Evolutionary conservation across 2,329 filamentous ascomycete genomes (phyloP).

Genomic region (Chaetothyriales sp.): DNA sequence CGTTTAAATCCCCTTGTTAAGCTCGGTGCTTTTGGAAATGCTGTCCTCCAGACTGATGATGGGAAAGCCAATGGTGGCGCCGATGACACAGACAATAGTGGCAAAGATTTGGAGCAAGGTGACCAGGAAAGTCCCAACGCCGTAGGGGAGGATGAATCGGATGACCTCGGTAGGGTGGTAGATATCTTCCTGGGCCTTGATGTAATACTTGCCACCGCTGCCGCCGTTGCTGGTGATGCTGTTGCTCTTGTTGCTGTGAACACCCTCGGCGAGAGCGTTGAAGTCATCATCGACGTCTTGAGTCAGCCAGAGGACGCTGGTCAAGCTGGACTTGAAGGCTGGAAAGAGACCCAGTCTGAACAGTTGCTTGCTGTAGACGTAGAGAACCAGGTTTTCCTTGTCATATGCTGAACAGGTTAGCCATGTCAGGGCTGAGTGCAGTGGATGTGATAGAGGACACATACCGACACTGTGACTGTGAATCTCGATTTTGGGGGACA

Average conservation of each 20-base stretch:
- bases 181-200: constrained; percentile 61
- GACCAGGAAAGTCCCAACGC: constrained; percentile 41
- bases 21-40: neutral
- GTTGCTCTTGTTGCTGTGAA: constrained; percentile 17
- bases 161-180: constrained; percentile 66
- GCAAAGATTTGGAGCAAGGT: constrained; percentile 50
- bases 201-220: constrained; percentile 43
- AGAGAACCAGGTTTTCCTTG: constrained; percentile 49
- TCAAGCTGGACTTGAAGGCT: constrained; percentile 54
- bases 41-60: neutral
- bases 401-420: constrained; percentile 45
- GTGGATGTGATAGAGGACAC: too few species aligned
- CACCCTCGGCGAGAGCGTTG: constrained; percentile 5
- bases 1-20: neutral
- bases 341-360: constrained; percentile 68
- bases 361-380: constrained; percentile 56
- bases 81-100: constrained; percentile 49
- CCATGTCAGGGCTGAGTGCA: neutral
- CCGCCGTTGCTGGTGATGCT: constrained; percentile 15
- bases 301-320: constrained; percentile 50
- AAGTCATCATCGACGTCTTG: neutral
- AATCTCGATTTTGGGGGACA: constrained; percentile 59
- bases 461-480: constrained; percentile 46
- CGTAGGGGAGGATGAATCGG: constrained; percentile 51
- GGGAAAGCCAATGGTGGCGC: constrained; percentile 27